Base-by-base conservation (phyloP, 352 stramenopile species). In the Blastocystis sp. region DNA sequence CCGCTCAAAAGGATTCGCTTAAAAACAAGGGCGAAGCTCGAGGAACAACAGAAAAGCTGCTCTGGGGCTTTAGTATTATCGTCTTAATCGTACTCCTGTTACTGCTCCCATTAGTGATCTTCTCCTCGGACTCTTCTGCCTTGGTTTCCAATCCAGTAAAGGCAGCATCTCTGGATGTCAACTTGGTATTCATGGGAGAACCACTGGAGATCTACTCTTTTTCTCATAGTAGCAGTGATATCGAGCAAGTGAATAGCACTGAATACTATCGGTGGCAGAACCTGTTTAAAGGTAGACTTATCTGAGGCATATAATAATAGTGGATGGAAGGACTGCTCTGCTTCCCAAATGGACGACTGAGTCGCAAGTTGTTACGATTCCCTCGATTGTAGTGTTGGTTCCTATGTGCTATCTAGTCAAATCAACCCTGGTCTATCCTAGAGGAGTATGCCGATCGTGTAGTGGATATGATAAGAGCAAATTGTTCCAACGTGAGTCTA, bases 61-160 rank as follows among this genome's bases (percentile, higher is more conserved):
- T 64, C 11, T 89, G 78, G 63, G 78, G 78, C 20, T 76, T 76
- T 47, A 89, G 78, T 43, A 89, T 89, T 18, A 76, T 89, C 13
- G 2, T 89, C 11, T 11, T 62, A 3, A 89, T 89, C 11, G 66
- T 89, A 47, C 47, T 89, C n/a, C 26, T 89, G 34, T 30, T 89
- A 2, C 66, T 89, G 1, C 66, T 89, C 8, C 78, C 78, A 24
- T 34, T 89, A 47, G 76, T 89, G 63, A 39, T 89, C 8, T 89
- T 89, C 56, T 89, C 78, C 26, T 89, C 78, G 7, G 78, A 89
- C 55, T 89, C 78, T 26, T 76, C 66, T 11, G 78, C 78, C 8
- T 34, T 89, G 56, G 66, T 89, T 18, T 89, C 78, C 8, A 89
- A 89, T 43, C 78, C 78, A 7, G 78, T 89, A 20, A 89, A 73